These are phyloP conservation scores for Fusarium chlamydosporum DNA, from an alignment of 2,329 filamentous ascomycete species.

Conservation along the genomic window DNA sequence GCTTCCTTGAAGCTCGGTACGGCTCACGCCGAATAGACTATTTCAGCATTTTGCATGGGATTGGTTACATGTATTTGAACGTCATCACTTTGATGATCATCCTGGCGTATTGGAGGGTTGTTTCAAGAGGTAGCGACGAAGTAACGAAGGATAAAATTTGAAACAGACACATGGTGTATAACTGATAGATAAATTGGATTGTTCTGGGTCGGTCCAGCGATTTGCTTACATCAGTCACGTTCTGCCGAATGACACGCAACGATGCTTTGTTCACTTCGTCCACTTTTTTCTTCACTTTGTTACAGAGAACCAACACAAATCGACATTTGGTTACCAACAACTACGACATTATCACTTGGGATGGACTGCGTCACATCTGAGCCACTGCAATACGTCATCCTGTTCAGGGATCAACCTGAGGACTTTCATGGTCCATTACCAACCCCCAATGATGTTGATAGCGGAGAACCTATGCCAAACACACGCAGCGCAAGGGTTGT, in stretches of 20 bases:
- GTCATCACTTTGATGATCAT: neutral
- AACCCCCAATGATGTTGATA: constrained; percentile 31
- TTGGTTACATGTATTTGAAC: constrained; percentile 16
- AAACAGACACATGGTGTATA: neutral
- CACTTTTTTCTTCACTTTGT: no score
- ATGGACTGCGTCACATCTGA: neutral
- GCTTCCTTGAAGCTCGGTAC: neutral
- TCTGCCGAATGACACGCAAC: neutral
- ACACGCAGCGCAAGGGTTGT: constrained; percentile 4
- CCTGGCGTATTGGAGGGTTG: constrained; percentile 17
- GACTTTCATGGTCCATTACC: constrained; percentile 9
- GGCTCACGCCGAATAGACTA: constrained; percentile 6
- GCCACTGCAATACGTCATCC: constrained; percentile 20
- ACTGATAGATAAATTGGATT: constrained; percentile 12
- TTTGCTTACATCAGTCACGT: neutral
- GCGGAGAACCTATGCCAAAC: constrained; percentile 8
- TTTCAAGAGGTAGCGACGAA: constrained; percentile 17
- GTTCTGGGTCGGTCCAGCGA: accelerated
- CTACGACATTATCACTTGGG: neutral
- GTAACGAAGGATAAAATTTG: constrained; percentile 8
- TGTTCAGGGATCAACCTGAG: constrained; percentile 13
- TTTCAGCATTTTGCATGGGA: constrained; percentile 13
- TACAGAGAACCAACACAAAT: neutral
- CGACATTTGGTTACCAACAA: neutral
- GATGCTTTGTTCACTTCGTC: neutral